These are phyloP conservation scores for Sabuloglossum arenarium DNA, from an alignment of 495 filamentous ascomycete genomes.

Conservation along the genomic window DNA sequence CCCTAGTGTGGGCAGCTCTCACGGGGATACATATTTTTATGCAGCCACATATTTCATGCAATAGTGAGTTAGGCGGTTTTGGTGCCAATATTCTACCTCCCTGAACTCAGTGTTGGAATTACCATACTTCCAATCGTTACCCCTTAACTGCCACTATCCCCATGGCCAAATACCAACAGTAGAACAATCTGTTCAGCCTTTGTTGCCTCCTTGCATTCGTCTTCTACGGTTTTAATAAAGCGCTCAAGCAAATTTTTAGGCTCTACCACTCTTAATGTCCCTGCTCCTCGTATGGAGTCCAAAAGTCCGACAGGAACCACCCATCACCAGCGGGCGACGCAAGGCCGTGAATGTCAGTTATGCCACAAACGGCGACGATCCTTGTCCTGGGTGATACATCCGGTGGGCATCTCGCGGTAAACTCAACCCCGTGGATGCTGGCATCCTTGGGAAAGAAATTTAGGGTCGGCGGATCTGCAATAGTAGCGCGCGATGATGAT, in stretches of 20 bases:
- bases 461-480: not conserved
- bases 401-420: not conserved
- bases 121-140: constrained; percentile 7
- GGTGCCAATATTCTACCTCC: not conserved
- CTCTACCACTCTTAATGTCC: constrained; percentile 6
- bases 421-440: not conserved
- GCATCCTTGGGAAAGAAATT: not conserved
- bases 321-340: constrained; percentile 4
- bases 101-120: constrained; percentile 4
- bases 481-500: not conserved
- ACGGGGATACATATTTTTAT: too few species aligned
- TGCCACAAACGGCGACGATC: constrained; percentile 13
- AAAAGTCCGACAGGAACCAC: constrained; percentile 12
- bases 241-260: constrained; percentile 7
- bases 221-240: constrained; percentile 9
- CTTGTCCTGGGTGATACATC: constrained; percentile 8
- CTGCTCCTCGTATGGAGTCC: constrained; percentile 1
- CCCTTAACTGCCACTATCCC: constrained; percentile 8
- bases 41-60: too few species aligned
- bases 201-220: constrained; percentile 10
- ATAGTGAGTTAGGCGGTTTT: too few species aligned
- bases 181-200: constrained; percentile 8
- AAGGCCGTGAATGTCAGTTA: not conserved
- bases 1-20: too few species aligned
- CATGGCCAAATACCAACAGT: constrained; percentile 13